Evolutionary conservation across 2,329 filamentous ascomycete genomes (phyloP).

Genomic region (Aspergillus thermomutatus): DNA sequence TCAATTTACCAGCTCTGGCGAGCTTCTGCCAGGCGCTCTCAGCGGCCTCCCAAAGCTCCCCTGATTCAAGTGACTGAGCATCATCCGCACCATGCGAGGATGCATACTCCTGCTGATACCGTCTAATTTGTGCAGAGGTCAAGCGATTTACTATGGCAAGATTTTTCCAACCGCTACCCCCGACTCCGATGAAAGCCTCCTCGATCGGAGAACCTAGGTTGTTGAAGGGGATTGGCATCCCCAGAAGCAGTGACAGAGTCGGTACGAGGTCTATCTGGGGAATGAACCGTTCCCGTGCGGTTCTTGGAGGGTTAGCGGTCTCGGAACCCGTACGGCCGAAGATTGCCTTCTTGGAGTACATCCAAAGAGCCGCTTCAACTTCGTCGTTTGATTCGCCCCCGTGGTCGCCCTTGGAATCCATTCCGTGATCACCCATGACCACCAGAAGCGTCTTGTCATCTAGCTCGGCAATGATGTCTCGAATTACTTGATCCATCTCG

Average conservation of each 20-base stretch:
- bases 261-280: slow-evolving; percentile 93
- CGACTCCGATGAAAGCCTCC: slow-evolving; percentile 76
- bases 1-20: slow-evolving; percentile 38
- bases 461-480: slow-evolving; percentile 65
- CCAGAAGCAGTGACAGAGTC: slow-evolving; percentile 81
- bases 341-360: slow-evolving; percentile 85
- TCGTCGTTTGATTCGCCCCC: slow-evolving; percentile 98
- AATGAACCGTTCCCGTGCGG: slow-evolving; percentile 70
- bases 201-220: slow-evolving; percentile 91
- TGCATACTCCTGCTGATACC: slow-evolving; percentile 84
- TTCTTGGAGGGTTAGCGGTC: slow-evolving; percentile 55
- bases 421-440: slow-evolving; percentile 98
- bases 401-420: slow-evolving; percentile 96
- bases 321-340: slow-evolving; percentile 74
- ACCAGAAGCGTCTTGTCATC: slow-evolving; percentile 86
- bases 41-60: slow-evolving; percentile 59
- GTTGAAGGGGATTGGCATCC: slow-evolving; percentile 92
- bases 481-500: slow-evolving; percentile 84
- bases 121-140: slow-evolving; percentile 78
- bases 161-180: slow-evolving; percentile 70
- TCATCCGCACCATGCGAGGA: slow-evolving; percentile 66
- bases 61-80: slow-evolving; percentile 53
- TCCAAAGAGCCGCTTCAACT: slow-evolving; percentile 91
- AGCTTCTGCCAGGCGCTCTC: slow-evolving; percentile 51
- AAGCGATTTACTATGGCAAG: slow-evolving; percentile 74